Evolutionary conservation across 495 filamentous ascomycete species (phyloP).

Genomic region (Pseudomonodictys pantanalensis): DNA sequence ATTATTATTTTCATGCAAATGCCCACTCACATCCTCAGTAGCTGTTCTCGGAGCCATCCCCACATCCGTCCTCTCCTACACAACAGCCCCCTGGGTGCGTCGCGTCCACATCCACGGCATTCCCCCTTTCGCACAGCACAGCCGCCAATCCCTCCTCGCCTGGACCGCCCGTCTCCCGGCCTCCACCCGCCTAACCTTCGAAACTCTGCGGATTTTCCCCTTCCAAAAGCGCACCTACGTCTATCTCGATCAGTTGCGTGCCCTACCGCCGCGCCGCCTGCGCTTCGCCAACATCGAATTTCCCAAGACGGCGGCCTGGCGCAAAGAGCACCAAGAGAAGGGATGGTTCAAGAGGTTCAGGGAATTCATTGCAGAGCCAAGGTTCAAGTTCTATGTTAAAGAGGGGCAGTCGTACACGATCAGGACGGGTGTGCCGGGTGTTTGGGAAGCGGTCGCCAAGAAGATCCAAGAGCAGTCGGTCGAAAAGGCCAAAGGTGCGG

Average conservation of each 20-base stretch:
- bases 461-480: conserved; percentile 4
- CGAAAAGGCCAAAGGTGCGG: background rate
- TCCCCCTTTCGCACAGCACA: conserved; percentile 1
- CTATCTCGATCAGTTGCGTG: conserved; percentile 9
- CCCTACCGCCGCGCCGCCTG: background rate
- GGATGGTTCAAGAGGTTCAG: background rate
- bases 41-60: conserved; percentile 11
- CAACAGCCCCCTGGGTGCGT: conserved; percentile 22
- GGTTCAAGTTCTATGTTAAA: conserved; percentile 27
- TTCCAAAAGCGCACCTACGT: background rate
- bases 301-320: background rate
- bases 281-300: conserved; percentile 23
- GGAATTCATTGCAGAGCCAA: conserved; percentile 10
- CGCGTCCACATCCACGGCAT: conserved; percentile 5
- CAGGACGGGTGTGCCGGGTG: conserved; percentile 10
- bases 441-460: conserved; percentile 24
- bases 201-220: conserved; percentile 18
- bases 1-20: background rate
- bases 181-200: conserved; percentile 14
- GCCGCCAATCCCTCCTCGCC: background rate
- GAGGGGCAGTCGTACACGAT: conserved; percentile 17
- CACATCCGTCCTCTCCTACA: conserved; percentile 15
- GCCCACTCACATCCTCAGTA: background rate
- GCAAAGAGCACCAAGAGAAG: background rate
- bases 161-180: conserved; percentile 9